Conservation (phyloP, 192 early-diverging fungal species). For the Entophlyctis luteolus region DNA sequence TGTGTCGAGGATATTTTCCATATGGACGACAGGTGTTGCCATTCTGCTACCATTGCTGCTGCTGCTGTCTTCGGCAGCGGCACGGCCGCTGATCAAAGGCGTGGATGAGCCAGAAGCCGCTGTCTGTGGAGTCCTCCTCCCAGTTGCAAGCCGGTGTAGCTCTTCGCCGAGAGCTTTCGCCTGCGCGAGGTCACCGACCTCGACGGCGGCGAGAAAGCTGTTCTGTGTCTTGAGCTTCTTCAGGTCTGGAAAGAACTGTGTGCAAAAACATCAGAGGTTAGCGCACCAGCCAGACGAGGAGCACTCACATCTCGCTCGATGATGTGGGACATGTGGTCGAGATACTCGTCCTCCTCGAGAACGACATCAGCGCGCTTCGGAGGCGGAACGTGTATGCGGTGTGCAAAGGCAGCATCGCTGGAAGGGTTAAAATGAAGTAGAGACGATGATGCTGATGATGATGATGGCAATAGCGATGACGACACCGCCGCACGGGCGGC, state of each 20-base stretch:
- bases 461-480: too few species aligned
- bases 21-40: conserved; percentile 3
- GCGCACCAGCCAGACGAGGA: too few species aligned
- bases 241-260: conserved; percentile 77
- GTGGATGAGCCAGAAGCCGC: background rate
- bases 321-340: conserved; percentile 67
- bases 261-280: too few species aligned
- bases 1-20: conserved; percentile 6
- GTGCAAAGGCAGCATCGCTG: background rate
- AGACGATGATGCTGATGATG: too few species aligned
- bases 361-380: conserved; percentile 30
- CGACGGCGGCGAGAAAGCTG: conserved; percentile 54
- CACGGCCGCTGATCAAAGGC: background rate
- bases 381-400: background rate
- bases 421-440: too few species aligned
- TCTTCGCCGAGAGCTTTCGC: conserved; percentile 21
- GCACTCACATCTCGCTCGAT: conserved; percentile 80
- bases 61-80: too few species aligned
- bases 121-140: background rate
- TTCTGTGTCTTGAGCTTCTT: conserved; percentile 55
- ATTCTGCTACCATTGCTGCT: background rate
- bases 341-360: conserved; percentile 78
- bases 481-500: too few species aligned
- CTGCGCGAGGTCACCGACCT: conserved; percentile 30
- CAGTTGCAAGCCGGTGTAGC: conserved; percentile 11